These are phyloP conservation scores for Entomortierella chlamydospora DNA, from an alignment of 192 early-diverging fungal species.

Conservation along the genomic window DNA sequence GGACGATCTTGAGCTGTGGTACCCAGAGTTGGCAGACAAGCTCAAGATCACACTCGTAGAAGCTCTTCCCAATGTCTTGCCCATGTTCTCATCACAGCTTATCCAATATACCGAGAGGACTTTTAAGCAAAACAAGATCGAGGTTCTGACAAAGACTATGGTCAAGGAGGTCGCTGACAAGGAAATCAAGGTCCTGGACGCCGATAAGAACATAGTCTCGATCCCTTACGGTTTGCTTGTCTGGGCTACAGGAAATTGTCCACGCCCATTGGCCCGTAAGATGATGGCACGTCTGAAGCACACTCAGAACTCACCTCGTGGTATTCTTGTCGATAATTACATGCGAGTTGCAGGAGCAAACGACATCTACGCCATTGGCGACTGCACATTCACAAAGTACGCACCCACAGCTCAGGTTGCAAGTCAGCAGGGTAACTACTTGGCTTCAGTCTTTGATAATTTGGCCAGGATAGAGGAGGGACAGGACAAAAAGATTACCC, in stretches of 20 bases:
- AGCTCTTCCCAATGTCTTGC: slow-evolving; percentile 80
- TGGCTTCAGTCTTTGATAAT: slow-evolving; percentile 78
- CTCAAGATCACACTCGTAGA: slow-evolving; percentile 85
- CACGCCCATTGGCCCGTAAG: slow-evolving; percentile 71
- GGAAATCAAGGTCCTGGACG: slow-evolving; percentile 74
- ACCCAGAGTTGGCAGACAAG: slow-evolving; percentile 81
- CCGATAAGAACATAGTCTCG: slow-evolving; percentile 66
- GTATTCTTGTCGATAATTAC: slow-evolving; percentile 78
- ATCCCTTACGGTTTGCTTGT: slow-evolving; percentile 86
- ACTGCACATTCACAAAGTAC: slow-evolving; percentile 79
- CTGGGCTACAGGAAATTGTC: slow-evolving; percentile 89
- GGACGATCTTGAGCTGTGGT: slow-evolving; percentile 79
- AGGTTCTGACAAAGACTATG: slow-evolving; percentile 79
- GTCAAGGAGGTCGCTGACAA: slow-evolving; percentile 84
- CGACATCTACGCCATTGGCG: slow-evolving; percentile 79
- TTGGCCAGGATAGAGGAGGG: slow-evolving; percentile 65
- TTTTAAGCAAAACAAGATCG: slow-evolving; percentile 82
- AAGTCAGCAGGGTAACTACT: slow-evolving; percentile 87
- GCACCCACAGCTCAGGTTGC: slow-evolving; percentile 92
- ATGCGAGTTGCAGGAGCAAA: slow-evolving; percentile 71
- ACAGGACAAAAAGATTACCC: slow-evolving; percentile 58
- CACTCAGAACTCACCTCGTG: slow-evolving; percentile 73
- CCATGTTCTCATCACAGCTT: slow-evolving; percentile 80
- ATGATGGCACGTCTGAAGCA: slow-evolving; percentile 72
- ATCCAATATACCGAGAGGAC: slow-evolving; percentile 85